phyloP scores from a whole-genome alignment of 2,329 filamentous ascomycete species.

The Hypoxylon sp. region DNA sequence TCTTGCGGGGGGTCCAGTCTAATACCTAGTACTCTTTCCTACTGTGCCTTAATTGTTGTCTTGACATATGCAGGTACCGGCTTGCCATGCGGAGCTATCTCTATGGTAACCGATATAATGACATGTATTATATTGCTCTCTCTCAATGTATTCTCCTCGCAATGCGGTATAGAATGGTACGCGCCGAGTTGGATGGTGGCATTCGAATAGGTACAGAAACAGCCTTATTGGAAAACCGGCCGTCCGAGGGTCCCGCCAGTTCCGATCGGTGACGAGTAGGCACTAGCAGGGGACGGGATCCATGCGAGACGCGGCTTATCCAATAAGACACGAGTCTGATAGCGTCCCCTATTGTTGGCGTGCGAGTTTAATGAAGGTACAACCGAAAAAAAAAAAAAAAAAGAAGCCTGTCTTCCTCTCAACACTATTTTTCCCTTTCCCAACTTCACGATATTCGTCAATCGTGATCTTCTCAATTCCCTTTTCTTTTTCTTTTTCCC shows the following conservation, averaged over 20 bases:
- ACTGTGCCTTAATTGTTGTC: conserved; percentile 3
- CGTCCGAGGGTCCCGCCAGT: conserved; percentile 31
- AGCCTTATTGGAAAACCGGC: conserved; percentile 2
- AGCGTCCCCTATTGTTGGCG: conserved; percentile 36
- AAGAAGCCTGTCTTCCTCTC: conserved; percentile 13
- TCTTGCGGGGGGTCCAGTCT: too few relatives aligned
- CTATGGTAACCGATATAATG: background rate
- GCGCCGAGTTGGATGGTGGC: background rate
- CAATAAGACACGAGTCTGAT: conserved; percentile 16
- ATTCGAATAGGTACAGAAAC: background rate
- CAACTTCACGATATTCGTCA: conserved; percentile 31
- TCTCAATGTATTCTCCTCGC: background rate
- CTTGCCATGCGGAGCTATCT: background rate
- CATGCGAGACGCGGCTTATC: conserved; percentile 18
- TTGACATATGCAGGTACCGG: conserved; percentile 23
- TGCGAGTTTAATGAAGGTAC: conserved; percentile 38
- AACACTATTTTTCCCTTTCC: conserved; percentile 28
- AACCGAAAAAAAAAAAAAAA: too few relatives aligned
- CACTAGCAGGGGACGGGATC: conserved; percentile 20
- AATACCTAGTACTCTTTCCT: too few relatives aligned
- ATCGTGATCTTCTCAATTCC: conserved; percentile 36
- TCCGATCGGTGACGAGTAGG: conserved; percentile 20
- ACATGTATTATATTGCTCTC: background rate
- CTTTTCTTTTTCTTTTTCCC: conserved; percentile 39
- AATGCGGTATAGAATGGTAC: background rate